Base-by-base conservation (phyloP, 352 stramenopile species). In the Phytopythium vexans region DNA sequence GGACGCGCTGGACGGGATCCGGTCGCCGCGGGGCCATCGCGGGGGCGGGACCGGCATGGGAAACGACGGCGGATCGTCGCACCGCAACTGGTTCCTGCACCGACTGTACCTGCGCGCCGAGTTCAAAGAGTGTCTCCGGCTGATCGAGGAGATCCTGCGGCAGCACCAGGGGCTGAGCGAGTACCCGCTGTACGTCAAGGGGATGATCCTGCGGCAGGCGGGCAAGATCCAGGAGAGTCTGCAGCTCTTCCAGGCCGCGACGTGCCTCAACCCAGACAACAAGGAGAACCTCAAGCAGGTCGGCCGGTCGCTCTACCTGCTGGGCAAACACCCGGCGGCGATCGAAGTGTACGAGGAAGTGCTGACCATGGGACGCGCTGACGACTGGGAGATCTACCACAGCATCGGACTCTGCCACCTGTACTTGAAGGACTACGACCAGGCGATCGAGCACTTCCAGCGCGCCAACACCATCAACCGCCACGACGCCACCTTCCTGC, bases 311-410 rank as follows among this genome's bases (percentile, higher is more conserved):
- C 58, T 92, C 16, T 92, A 92, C 47, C 49, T 94, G 35, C 51
- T 97, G 50, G 88, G 91, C 38, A 96, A 97, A 57, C 88, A 97
- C 72, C 93, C 84, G 16, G 82, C 82, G 4, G 89, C 91, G 12
- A 86, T 97, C 56, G 91, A 95, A 60, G 88, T 96, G 42, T 97
- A 95, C 62, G 82, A 97, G 48, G 86, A 97, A 69, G 92, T 94
- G 51, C 55, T 94, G 46, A 85, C 88, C 41, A 80, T 90, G 68
- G 66, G 74, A 0, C 74, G 72, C 14, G 54, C 73, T 31, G 89
- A 97, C 47, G 91, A 97, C 73, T 97, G 92, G 90, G 88, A 97
- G 63, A 91, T 98, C 52, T 93, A 89, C 54, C 84, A 96, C 60
- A 97, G 89, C 63, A 94, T 96, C 43, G 91, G 91, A 3, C 69